phyloP scores from a whole-genome alignment of 1,284 basidiomycete genomes.

The Anthracocystis walkeri region DNA sequence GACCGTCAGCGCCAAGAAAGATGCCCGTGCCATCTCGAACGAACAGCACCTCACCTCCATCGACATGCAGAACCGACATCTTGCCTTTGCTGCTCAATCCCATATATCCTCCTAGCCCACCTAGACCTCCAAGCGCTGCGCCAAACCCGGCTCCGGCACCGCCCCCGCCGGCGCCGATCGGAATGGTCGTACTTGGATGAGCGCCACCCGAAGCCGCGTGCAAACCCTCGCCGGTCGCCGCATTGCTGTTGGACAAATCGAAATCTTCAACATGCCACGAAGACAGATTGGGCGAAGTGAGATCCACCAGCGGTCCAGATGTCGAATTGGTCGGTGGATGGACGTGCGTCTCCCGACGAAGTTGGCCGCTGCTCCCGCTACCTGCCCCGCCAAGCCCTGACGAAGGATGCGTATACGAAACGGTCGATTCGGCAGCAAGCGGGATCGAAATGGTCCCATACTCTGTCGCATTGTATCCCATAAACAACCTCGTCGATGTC shows the following conservation, averaged over 20 bases:
- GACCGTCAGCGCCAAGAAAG: constrained; percentile 79
- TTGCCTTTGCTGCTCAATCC: constrained; percentile 80
- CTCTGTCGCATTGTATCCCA: constrained; percentile 80
- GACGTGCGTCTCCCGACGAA: constrained; percentile 40
- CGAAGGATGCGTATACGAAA: constrained; percentile 45
- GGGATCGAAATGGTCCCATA: constrained; percentile 79
- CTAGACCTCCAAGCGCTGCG: constrained; percentile 71
- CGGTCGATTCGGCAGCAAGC: constrained; percentile 46
- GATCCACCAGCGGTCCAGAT: constrained; percentile 47
- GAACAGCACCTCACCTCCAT: constrained; percentile 71
- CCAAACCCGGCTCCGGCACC: constrained; percentile 33
- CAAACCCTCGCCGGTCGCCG: constrained; percentile 8
- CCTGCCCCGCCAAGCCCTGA: constrained; percentile 25
- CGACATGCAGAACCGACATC: constrained; percentile 75
- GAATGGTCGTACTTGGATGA: constrained; percentile 28
- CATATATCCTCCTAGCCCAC: constrained; percentile 88
- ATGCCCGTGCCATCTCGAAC: constrained; percentile 71
- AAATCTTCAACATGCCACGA: constrained; percentile 53
- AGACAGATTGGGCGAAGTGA: constrained; percentile 30
- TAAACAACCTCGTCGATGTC: constrained; percentile 76
- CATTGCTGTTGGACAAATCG: constrained; percentile 30
- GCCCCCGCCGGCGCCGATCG: constrained; percentile 15
- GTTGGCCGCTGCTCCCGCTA: constrained; percentile 15
- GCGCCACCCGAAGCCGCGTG: constrained; percentile 15
- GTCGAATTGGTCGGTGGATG: constrained; percentile 45